Conservation (phyloP, 2,329 filamentous ascomycete species). For the Monosporascus sp. region DNA sequence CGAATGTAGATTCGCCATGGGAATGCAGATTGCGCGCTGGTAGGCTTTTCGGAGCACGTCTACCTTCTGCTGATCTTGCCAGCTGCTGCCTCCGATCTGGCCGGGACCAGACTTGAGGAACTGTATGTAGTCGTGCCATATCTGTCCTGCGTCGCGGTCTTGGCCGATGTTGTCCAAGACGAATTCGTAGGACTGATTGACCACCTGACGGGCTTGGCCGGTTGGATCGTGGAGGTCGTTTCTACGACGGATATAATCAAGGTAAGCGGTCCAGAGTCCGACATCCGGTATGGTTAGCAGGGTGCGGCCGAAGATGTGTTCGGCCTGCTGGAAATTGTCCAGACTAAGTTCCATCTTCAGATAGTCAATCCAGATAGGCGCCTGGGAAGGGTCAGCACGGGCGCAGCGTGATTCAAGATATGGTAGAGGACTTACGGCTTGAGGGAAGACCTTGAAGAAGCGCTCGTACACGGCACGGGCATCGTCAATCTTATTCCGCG, state of each 20-base stretch:
- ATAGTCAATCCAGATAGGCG: slow-evolving; percentile 85
- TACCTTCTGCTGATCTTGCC: slow-evolving; percentile 99
- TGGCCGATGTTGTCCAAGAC: slow-evolving; percentile 85
- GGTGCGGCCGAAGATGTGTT: slow-evolving; percentile 76
- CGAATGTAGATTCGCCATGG: slow-evolving; percentile 74
- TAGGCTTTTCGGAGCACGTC: slow-evolving; percentile 88
- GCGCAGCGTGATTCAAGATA: background rate
- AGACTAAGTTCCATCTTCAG: slow-evolving; percentile 84
- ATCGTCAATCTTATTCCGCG: slow-evolving; percentile 76
- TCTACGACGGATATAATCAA: slow-evolving; percentile 88
- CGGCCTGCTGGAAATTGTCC: slow-evolving; percentile 75
- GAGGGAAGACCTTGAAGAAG: slow-evolving; percentile 83
- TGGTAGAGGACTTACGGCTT: slow-evolving; percentile 63
- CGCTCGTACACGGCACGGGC: slow-evolving; percentile 75
- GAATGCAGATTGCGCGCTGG: slow-evolving; percentile 81
- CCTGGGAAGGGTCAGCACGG: slow-evolving; percentile 53
- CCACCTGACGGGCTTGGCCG: slow-evolving; percentile 70
- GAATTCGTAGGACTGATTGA: slow-evolving; percentile 86
- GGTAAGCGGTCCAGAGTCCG: slow-evolving; percentile 84
- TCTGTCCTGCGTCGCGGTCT: slow-evolving; percentile 80
- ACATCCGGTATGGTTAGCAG: slow-evolving; percentile 77
- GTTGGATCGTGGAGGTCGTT: slow-evolving; percentile 82
- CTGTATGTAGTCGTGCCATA: slow-evolving; percentile 94
- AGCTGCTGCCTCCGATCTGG: slow-evolving; percentile 74
- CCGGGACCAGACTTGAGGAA: slow-evolving; percentile 89